Base-by-base conservation (phyloP, 1,139 yeast genomes). In the Pichia sp. region DNA sequence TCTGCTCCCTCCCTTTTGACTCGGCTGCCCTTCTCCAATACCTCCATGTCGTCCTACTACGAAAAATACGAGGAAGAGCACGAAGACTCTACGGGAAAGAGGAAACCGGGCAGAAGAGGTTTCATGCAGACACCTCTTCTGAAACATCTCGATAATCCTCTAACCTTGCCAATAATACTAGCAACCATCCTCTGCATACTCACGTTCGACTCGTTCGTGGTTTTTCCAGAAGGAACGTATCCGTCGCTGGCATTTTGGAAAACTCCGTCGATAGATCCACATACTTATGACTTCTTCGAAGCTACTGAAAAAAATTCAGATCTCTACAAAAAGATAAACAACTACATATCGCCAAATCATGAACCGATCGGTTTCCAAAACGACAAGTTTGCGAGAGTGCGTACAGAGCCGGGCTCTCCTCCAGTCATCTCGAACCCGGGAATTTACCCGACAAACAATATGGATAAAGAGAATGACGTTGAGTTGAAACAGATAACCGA, bases 331-430 rank as follows among this genome's bases (percentile, higher is more conserved):
- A 38, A 33, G 22, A 17, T 61, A 19, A 61, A 61, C 31, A 43
- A 48, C 10, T 53, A 53, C 42, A 44, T 61, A 11, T 46, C 58
- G 1, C 44, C 47, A 12, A 46, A 53, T 9, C 58, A 53, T 37
- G 55, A 53, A 24, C 60, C 61, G 20, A 35, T 60, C 31, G 65
- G 65, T 2, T 61, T 61, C 45, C 63, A 63, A 10, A 50, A 41
- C 15, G 55, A 60, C 6, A 53, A 54, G 5, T 41, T 48, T 20
- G 47, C 44, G 24, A 52, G 51, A 32, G 40, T 46, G 10, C 62
- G 58, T 40, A 54, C 47, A 32, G 53, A 46, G 6, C 58, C 58
- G 2, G 66, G 66, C 5, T 46, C 56, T 5, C 63, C 63, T 11
- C 62, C 61, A 12, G 34, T 51, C 2, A 54, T 58, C 2, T 30